These are phyloP conservation scores for Curvularia lunata DNA, from an alignment of 2,329 filamentous ascomycete species.

Conservation along the genomic window DNA sequence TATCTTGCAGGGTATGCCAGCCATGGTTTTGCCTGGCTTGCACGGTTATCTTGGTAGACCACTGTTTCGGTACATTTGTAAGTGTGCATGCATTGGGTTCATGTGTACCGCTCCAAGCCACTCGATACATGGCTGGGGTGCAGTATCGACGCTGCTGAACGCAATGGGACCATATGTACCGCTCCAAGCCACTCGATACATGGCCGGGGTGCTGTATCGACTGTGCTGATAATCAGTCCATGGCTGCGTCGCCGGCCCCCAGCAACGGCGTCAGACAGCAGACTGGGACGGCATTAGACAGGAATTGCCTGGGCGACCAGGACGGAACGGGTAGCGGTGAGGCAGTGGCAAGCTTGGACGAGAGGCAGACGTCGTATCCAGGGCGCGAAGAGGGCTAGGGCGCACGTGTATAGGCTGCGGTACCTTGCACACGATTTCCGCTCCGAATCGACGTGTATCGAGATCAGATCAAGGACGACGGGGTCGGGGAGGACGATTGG, in stretches of 20 bases:
- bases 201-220: no score
- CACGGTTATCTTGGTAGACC: no score
- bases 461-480: conserved; percentile 19
- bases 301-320: neutral
- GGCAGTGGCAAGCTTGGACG: conserved; percentile 8
- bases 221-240: no score
- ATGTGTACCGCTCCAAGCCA: no score
- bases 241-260: no score
- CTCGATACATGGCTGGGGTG: no score
- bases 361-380: conserved; percentile 8
- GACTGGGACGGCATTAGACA: conserved; percentile 4
- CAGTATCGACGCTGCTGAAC: no score
- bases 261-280: no score
- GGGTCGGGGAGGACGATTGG: conserved; percentile 17
- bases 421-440: conserved; percentile 27
- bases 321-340: neutral
- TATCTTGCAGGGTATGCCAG: neutral
- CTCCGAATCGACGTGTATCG: conserved; percentile 18
- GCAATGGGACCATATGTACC: no score
- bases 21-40: neutral
- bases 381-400: conserved; percentile 1
- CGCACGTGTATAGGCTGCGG: conserved; percentile 14
- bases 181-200: no score
- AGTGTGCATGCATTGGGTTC: no score
- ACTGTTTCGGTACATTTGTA: no score